These are phyloP conservation scores for Scedosporium boydii DNA, from an alignment of 2,329 filamentous ascomycete genomes.

Conservation along the genomic window DNA sequence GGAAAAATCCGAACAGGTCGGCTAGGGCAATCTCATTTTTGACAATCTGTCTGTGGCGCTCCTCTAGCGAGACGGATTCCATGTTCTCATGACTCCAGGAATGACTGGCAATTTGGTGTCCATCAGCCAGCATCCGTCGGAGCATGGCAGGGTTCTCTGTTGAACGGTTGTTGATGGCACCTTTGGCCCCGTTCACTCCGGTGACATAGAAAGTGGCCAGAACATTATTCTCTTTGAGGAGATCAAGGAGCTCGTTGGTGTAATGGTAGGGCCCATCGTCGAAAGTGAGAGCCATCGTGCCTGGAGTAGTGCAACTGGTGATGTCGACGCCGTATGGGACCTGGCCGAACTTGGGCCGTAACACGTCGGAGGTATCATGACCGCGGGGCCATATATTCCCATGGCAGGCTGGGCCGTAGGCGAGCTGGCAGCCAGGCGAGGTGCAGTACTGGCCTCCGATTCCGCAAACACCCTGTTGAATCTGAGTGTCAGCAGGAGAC, in stretches of 20 bases:
- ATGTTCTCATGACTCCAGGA: constrained; percentile 38
- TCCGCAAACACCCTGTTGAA: background rate
- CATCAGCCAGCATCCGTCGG: constrained; percentile 37
- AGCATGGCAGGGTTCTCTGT: constrained; percentile 16
- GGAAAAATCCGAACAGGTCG: constrained; percentile 30
- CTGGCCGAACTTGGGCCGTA: constrained; percentile 41
- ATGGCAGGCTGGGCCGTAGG: constrained; percentile 52
- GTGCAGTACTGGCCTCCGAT: constrained; percentile 36
- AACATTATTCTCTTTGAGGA: constrained; percentile 20
- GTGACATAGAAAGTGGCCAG: constrained; percentile 29
- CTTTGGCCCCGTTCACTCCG: constrained; percentile 22
- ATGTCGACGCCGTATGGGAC: constrained; percentile 49
- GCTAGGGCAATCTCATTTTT: constrained; percentile 35
- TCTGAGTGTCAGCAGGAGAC: background rate
- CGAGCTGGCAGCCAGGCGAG: constrained; percentile 51
- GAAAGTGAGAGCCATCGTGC: constrained; percentile 34
- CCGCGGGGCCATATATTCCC: constrained; percentile 44
- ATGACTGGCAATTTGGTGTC: constrained; percentile 52
- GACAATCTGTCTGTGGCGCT: constrained; percentile 28
- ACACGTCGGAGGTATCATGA: constrained; percentile 40
- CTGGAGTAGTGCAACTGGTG: constrained; percentile 20
- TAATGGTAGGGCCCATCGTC: constrained; percentile 36
- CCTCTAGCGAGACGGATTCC: constrained; percentile 20
- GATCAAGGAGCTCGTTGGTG: constrained; percentile 31
- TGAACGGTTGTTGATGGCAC: constrained; percentile 37